Conservation (phyloP, 1,284 basidiomycete genomes). For the Cryptococcus neoformans region DNA sequence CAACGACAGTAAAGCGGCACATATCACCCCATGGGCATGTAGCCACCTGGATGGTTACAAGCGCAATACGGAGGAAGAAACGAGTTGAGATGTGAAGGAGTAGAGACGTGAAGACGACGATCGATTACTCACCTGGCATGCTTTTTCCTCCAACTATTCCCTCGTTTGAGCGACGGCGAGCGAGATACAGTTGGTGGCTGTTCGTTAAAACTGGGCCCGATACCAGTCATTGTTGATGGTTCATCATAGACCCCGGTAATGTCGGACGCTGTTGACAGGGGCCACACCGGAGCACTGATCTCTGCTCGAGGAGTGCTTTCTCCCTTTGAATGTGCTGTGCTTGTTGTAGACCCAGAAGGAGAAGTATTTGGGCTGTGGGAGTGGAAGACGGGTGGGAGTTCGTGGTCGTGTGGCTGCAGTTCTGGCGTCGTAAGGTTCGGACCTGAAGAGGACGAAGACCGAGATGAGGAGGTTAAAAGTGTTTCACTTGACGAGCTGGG, state of each 20-base stretch:
- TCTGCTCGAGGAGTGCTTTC: constrained; percentile 32
- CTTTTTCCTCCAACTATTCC: constrained; percentile 31
- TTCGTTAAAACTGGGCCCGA: not conserved
- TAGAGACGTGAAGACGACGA: not conserved
- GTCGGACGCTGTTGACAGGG: constrained; percentile 7
- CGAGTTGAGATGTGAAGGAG: no score
- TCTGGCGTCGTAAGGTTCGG: constrained; percentile 11
- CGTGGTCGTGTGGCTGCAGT: constrained; percentile 1
- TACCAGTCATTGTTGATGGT: constrained; percentile 1
- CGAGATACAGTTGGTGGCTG: not conserved
- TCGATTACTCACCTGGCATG: constrained; percentile 35
- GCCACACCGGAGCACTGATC: constrained; percentile 23
- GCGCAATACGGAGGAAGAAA: no score
- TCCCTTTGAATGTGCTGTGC: constrained; percentile 23
- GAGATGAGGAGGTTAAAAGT: constrained; percentile 2
- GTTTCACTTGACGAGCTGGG: constrained; percentile 10
- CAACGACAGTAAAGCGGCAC: no score
- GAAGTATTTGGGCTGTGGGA: constrained; percentile 6
- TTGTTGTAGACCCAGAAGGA: constrained; percentile 23
- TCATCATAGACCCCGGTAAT: constrained; percentile 2
- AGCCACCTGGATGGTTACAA: no score
- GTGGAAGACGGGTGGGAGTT: constrained; percentile 1
- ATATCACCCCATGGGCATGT: no score
- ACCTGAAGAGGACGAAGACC: constrained; percentile 9
- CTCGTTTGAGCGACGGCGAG: constrained; percentile 14